Base-by-base conservation (phyloP, 1,139 yeast genomes). In the Debaryomyces fabryi region DNA sequence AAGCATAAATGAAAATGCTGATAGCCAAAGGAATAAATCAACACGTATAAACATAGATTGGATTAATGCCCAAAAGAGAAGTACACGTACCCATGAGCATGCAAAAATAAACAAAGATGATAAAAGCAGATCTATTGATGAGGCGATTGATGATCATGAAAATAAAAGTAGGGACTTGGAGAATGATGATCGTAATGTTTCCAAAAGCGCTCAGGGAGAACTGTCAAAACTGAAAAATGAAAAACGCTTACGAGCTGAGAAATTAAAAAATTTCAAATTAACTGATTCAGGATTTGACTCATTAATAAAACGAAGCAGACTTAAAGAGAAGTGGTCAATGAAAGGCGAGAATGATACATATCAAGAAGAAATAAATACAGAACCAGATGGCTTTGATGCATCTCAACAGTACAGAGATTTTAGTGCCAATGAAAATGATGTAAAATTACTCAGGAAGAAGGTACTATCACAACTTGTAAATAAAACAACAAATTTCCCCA, bases 401-500 rank as follows among this genome's bases (percentile, higher is more conserved):
- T 34, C 38, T 6, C 24, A 20, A 20, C 37, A 36, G 15, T 37
- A 16, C 20, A 25, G 27, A 16, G 35, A 44, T 32, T 44, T 39
- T 23, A 38, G 42, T 13, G 30, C 45, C 2, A 41, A 46, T 18
- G 47, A 27, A 10, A 27, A 47, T 6, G 66, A 66, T 50, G 41
- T 64, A 9, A 23, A 30, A 4, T 42, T 23, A 1, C 50, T 67
- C 7, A 59, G 57, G 48, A 42, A 47, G 4, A 58, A 52, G 45
- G 57, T 64, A 5, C 44, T 60, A 24, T 42, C 59, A 1, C 72
- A 68, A 45, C 50, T 65, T 12, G 53, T 52, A 21, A 67, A 65
- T 5, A 49, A 48, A 13, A n/a, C 43, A 4, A 47, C 46, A 30
- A 56, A 60, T 44, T 56, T 68, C 39, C 55, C 51, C 6, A 55